Evolutionary conservation across 257 asterid genomes (phyloP).

Genomic region (Mitragyna speciosa): DNA sequence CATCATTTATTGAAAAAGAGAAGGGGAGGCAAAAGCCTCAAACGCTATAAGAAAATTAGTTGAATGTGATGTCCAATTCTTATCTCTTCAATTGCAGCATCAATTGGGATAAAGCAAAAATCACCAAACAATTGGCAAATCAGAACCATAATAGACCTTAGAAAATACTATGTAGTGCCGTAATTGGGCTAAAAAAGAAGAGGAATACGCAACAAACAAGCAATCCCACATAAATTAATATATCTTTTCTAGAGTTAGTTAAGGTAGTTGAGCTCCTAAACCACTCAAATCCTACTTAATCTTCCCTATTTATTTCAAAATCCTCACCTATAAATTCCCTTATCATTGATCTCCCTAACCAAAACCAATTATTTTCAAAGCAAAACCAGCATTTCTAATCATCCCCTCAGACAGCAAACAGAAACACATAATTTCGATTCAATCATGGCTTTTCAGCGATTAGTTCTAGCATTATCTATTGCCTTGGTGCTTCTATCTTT

Average conservation of each 20-base stretch:
- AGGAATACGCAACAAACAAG: conserved; percentile 11
- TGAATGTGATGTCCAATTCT: background rate
- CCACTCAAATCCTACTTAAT: conserved; percentile 21
- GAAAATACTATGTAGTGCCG: background rate
- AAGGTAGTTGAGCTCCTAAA: conserved; percentile 60
- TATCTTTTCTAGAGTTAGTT: conserved; percentile 35
- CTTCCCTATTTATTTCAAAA: conserved; percentile 8
- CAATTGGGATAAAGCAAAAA: background rate
- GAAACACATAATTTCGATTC: background rate
- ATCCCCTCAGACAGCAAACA: background rate
- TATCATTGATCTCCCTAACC: conserved; percentile 2
- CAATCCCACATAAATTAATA: conserved; percentile 19
- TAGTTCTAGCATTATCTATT: conserved; percentile 14
- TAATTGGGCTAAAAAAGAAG: background rate
- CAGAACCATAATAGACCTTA: background rate
- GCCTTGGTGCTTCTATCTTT: conserved; percentile 18
- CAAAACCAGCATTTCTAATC: background rate
- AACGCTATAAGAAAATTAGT: too few species aligned
- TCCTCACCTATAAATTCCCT: conserved; percentile 33
- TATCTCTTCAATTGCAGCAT: background rate
- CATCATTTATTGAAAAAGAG: too few species aligned
- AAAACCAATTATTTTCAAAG: conserved; percentile 3
- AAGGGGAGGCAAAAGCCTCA: too few species aligned
- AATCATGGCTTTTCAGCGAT: conserved; percentile 22
- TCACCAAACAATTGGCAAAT: background rate